These are phyloP conservation scores for Actinidia polygama DNA, from an alignment of 179 eudicot species.

Conservation along the genomic window DNA sequence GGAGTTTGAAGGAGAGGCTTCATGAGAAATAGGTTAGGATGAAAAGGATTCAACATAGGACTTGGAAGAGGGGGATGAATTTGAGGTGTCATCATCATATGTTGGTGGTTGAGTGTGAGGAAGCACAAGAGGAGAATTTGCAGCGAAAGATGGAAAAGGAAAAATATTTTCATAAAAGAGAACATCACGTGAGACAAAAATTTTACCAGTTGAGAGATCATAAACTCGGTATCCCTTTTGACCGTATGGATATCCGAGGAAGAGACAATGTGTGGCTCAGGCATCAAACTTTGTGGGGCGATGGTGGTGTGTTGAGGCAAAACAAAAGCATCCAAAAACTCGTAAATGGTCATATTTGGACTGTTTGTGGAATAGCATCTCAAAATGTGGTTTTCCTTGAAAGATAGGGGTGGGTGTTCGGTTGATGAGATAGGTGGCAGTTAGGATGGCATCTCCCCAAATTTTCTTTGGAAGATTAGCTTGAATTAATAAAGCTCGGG, in stretches of 20 bases:
- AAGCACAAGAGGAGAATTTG: neutral
- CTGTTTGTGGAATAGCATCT: neutral
- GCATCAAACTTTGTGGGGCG: neutral
- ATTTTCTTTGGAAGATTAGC: too few species aligned
- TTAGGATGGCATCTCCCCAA: too few species aligned
- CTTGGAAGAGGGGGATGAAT: neutral
- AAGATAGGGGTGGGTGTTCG: neutral
- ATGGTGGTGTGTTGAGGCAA: neutral
- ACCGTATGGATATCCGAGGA: too few species aligned
- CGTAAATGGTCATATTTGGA: neutral
- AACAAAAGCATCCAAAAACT: constrained; percentile 2
- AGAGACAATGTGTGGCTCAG: too few species aligned
- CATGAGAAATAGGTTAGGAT: neutral
- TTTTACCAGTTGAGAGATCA: too few species aligned
- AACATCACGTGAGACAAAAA: neutral
- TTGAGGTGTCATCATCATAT: neutral
- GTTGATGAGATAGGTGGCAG: constrained; percentile 1
- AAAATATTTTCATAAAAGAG: too few species aligned
- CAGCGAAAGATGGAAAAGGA: neutral
- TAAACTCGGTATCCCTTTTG: neutral
- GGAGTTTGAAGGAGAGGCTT: neutral
- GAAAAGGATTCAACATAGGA: neutral
- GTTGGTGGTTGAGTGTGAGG: neutral
- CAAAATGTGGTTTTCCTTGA: neutral
- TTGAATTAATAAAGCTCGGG: too few species aligned